Conservation (phyloP, 2,329 filamentous ascomycete species). For the Alternaria tenuissima region DNA sequence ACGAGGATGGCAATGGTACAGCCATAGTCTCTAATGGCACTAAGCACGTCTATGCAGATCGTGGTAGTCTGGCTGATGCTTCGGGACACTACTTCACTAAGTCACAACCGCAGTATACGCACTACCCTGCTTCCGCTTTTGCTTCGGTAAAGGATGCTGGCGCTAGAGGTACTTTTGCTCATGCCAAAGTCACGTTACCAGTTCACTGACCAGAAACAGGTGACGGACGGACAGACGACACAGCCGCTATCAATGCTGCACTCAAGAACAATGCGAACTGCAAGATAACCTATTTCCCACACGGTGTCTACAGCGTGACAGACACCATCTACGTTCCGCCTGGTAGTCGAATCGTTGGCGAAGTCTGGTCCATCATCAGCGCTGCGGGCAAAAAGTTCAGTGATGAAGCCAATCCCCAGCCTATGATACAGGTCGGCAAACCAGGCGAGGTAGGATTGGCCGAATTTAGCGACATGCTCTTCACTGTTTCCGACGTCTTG, state of each 20-base stretch:
- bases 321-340: background rate
- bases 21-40: background rate
- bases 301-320: background rate
- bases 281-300: background rate
- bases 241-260: background rate
- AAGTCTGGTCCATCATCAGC: background rate
- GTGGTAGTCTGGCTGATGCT: background rate
- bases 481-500: background rate
- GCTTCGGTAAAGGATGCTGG: background rate
- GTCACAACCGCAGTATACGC: background rate
- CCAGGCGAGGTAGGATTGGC: background rate
- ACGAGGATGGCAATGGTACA: background rate
- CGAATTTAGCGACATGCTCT: background rate
- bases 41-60: background rate
- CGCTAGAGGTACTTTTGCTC: background rate
- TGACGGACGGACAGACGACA: background rate
- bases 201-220: background rate
- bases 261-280: background rate
- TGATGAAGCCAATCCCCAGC: background rate
- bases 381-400: background rate
- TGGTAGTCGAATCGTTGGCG: background rate
- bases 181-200: background rate
- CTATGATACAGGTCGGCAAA: background rate
- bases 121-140: background rate
- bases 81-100: background rate